Percentiles rank a stretch among this genome's conserved stretches.
Evolutionary conservation across 2,329 filamentous ascomycete species (phyloP).

Genomic region (Fusarium chlamydosporum): DNA sequence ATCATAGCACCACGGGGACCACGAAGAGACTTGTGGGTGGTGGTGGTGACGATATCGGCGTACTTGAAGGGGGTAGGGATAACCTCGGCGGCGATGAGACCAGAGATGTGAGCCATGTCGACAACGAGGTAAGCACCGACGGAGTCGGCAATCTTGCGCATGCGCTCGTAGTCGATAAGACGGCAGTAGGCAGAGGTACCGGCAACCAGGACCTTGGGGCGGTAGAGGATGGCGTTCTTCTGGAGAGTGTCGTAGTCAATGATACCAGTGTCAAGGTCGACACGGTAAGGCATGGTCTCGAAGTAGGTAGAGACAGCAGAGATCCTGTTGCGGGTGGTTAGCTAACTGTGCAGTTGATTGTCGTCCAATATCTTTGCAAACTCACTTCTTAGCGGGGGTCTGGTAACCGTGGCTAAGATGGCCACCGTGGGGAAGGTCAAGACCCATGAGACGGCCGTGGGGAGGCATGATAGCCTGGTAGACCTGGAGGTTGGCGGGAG

Average conservation of each 20-base stretch:
- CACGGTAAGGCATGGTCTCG: conserved; percentile 96
- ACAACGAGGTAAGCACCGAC: conserved; percentile 95
- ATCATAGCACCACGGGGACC: conserved; percentile 99
- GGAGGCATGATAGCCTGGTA: conserved; percentile 98
- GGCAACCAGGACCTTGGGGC: conserved; percentile 95
- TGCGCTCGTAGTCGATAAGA: conserved; percentile 94
- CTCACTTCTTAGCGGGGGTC: conserved; percentile 89
- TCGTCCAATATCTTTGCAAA: conserved; percentile 35
- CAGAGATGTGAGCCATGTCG: conserved; percentile 99
- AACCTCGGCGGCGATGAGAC: conserved; percentile 91
- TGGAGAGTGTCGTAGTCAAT: conserved; percentile 97
- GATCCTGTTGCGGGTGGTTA: conserved; percentile 68
- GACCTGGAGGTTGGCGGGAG: conserved; percentile 96
- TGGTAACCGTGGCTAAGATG: conserved; percentile 98
- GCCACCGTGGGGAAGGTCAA: conserved; percentile 93
- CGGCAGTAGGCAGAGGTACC: conserved; percentile 99
- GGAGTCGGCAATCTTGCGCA: conserved; percentile 95
- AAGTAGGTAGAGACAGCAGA: conserved; percentile 99
- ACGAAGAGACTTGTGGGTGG: conserved; percentile 98
- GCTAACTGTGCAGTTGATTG: background rate
- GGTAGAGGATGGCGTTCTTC: conserved; percentile 91
- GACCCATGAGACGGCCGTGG: conserved; percentile 96
- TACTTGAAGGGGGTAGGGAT: conserved; percentile 93
- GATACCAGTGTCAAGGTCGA: conserved; percentile 89
- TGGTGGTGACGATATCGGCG: conserved; percentile 97